Conservation (phyloP, 225 moss, liverwort and hornwort species). For the Straminergon stramineum region DNA sequence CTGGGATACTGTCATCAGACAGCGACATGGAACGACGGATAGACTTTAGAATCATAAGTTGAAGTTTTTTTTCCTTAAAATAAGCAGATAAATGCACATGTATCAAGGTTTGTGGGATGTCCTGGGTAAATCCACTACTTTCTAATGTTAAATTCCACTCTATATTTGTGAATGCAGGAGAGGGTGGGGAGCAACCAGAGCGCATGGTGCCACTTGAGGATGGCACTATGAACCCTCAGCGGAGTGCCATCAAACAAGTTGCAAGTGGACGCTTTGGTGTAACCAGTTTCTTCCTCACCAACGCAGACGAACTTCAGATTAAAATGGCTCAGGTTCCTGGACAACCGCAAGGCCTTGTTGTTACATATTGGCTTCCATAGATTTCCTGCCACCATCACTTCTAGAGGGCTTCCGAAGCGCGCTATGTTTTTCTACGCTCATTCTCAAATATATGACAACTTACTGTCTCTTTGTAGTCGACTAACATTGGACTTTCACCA, state of each 20-base stretch:
- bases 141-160: not conserved
- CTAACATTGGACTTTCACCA: not conserved
- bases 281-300: constrained; percentile 73
- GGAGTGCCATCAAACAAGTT: constrained; percentile 87
- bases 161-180: constrained; percentile 27
- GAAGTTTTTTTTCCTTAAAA: not conserved
- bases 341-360: not conserved
- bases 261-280: constrained; percentile 86
- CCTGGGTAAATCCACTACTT: not conserved
- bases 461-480: not conserved
- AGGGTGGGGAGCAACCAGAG: constrained; percentile 77
- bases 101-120: not conserved
- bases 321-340: constrained; percentile 76
- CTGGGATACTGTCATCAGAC: not conserved
- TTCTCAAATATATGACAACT: not conserved
- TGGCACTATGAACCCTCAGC: constrained; percentile 55
- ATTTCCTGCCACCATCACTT: not conserved
- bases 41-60: not conserved
- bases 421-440: not conserved
- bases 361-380: not conserved
- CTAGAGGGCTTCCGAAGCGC: not conserved
- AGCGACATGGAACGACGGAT: not conserved
- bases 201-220: constrained; percentile 55
- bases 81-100: not conserved
- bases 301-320: constrained; percentile 77